Conservation (phyloP, 2,329 filamentous ascomycete species). For the Chaetomium strumarium region DNA sequence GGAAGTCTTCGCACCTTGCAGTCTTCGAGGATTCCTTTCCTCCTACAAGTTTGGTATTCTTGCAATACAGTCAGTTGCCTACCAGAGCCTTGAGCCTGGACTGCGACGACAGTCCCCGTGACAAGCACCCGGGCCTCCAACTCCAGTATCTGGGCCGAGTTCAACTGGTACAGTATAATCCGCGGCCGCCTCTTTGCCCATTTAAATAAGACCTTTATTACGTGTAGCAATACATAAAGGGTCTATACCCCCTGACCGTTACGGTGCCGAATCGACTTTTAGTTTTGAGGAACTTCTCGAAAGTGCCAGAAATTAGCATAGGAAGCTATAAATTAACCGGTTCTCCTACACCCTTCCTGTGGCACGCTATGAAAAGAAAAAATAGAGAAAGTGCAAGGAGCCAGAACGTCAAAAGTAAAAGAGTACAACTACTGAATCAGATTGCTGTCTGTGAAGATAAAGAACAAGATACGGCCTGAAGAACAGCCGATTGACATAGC, state of each 20-base stretch:
- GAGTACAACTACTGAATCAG: not conserved
- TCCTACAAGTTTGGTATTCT: no score
- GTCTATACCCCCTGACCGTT: not conserved
- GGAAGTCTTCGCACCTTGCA: no score
- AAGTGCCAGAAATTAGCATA: not conserved
- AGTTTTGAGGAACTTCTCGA: not conserved
- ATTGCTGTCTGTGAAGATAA: not conserved
- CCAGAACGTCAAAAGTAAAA: not conserved
- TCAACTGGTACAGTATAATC: not conserved
- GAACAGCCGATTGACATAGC: constrained; percentile 2
- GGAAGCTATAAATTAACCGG: not conserved
- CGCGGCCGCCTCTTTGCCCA: not conserved
- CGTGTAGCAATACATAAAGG: not conserved
- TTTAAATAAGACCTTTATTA: not conserved
- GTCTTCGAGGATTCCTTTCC: no score
- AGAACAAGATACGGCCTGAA: constrained; percentile 2
- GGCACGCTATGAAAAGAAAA: constrained; percentile 2
- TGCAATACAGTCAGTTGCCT: no score
- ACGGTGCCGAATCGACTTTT: not conserved
- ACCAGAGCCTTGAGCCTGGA: no score
- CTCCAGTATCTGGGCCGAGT: not conserved
- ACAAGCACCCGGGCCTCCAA: not conserved
- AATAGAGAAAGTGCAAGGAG: not conserved
- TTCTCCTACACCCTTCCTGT: constrained; percentile 4
- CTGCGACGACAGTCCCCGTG: no score